phyloP scores from a whole-genome alignment of 441 rosid genomes.

The Isatis lusitanica region DNA sequence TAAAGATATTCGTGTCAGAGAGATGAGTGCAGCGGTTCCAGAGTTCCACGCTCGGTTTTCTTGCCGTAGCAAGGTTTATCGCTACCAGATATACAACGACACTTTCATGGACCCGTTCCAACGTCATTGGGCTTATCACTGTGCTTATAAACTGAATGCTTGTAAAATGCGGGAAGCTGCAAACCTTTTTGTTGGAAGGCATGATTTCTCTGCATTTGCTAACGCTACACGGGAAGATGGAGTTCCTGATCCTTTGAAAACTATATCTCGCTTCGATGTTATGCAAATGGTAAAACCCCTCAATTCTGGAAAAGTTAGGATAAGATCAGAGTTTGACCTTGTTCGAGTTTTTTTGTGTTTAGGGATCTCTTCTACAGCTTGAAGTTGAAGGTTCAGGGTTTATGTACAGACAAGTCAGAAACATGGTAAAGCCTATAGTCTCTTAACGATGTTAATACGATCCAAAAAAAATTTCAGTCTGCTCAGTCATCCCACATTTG shows the following conservation, averaged over 20 bases:
- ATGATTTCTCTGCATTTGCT: conserved; percentile 85
- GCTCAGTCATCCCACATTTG: conserved; percentile 12
- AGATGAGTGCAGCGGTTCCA: conserved; percentile 68
- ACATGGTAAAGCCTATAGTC: conserved; percentile 58
- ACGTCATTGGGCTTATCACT: conserved; percentile 63
- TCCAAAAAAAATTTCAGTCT: conserved; percentile 4
- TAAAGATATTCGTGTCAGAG: conserved; percentile 73
- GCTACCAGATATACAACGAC: conserved; percentile 74
- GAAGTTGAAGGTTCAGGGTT: conserved; percentile 93
- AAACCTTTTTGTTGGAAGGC: conserved; percentile 57
- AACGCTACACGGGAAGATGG: conserved; percentile 73
- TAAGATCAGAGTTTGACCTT: not conserved
- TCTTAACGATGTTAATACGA: not conserved
- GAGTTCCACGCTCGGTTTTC: conserved; percentile 93
- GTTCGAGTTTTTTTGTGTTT: conserved; percentile 14
- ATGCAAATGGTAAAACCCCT: conserved; percentile 54
- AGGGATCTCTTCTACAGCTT: conserved; percentile 77
- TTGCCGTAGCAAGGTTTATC: conserved; percentile 65
- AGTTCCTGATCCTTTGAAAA: conserved; percentile 67
- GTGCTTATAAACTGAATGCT: conserved; percentile 60
- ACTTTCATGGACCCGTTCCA: conserved; percentile 83
- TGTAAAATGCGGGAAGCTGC: conserved; percentile 71
- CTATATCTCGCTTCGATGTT: conserved; percentile 60
- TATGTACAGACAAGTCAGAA: conserved; percentile 84
- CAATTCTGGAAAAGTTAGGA: not conserved